phyloP scores from a whole-genome alignment of 73 alveolate genomes.

The Uronychia setigera region DNA sequence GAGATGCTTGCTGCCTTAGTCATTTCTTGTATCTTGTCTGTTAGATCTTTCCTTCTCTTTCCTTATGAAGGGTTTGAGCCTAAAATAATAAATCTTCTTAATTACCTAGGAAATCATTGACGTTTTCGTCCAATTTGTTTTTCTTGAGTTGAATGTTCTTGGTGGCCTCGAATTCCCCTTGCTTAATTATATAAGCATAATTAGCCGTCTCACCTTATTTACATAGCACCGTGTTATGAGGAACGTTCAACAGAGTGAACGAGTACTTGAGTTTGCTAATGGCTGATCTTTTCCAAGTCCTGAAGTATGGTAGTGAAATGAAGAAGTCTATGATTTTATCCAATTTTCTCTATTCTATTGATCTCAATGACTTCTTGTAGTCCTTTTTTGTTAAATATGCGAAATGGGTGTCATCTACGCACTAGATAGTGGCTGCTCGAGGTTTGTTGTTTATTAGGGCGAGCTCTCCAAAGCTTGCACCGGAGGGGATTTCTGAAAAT shows the following conservation, averaged over 20 bases:
- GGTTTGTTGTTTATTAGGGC: slow-evolving; percentile 59
- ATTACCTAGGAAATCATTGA: slow-evolving; percentile 7
- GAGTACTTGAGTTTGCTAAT: slow-evolving; percentile 24
- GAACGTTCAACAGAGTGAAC: slow-evolving; percentile 11
- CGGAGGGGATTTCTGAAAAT: neutral
- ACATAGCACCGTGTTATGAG: slow-evolving; percentile 19
- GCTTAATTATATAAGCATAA: slow-evolving; percentile 21
- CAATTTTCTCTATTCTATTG: slow-evolving; percentile 24
- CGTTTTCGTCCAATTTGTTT: slow-evolving; percentile 3
- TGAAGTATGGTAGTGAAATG: slow-evolving; percentile 37
- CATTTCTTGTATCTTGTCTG: neutral
- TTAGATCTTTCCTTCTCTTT: neutral
- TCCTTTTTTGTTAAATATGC: slow-evolving; percentile 42
- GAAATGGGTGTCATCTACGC: slow-evolving; percentile 36
- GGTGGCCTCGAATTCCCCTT: slow-evolving; percentile 42
- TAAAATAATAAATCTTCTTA: neutral
- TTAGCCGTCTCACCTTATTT: slow-evolving; percentile 40
- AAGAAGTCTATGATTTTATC: slow-evolving; percentile 28
- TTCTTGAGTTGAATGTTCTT: slow-evolving; percentile 5
- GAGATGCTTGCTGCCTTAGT: neutral
- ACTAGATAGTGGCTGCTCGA: slow-evolving; percentile 56
- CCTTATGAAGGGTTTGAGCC: neutral
- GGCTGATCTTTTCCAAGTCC: slow-evolving; percentile 26
- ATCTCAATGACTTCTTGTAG: slow-evolving; percentile 34
- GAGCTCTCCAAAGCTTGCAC: slow-evolving; percentile 53